Base-by-base conservation (phyloP, 1,284 basidiomycete genomes). In the Sporisorium exsertum region DNA sequence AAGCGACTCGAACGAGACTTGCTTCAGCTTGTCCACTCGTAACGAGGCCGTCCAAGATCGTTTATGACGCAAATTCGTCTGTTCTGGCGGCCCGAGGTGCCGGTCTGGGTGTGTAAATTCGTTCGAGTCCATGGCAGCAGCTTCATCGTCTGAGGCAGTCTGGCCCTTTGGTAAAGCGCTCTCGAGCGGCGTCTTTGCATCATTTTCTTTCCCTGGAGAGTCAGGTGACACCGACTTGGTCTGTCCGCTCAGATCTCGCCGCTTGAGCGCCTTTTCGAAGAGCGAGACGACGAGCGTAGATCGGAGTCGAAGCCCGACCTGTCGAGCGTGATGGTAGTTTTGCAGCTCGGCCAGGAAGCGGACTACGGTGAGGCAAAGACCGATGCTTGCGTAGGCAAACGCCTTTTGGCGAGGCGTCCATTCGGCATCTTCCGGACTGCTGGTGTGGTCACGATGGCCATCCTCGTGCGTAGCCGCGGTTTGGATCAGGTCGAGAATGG, bases 251-350 rank as follows among this genome's bases (percentile, higher is more conserved):
- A 77, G 57, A n/a, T 83, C 78, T 15, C 82, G 71, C 33, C 84
- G 42, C 52, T 80, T 79, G 49, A 86, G 63, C 5, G 82, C 78
- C 66, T 86, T 86, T 46, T 81, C 82, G 40, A 82, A 85, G 5
- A 85, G 64, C 0, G 72, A 81, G 4, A 81, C 71, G 18, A 84
- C 82, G 20, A 86, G 64, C 27, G 80, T 80, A 29, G 71, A 78
- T 16, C 84, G 58, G 10, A 85, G 35, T 12, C 85, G 70, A 54
- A 86, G 76, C 0, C 85, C 85, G 18, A 85, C 80, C 16, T 84
- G 77, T 1, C 85, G 66, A 9, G 84, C 85, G n/a, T 79, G 73
- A 57, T 85, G 84, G 43, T 63, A 85, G 64, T 85, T 79, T 22
- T 74, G 73, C 8, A 81, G 60, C 50, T 81, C 77, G 33, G 77